These are phyloP conservation scores for Euphorbia peplus DNA, from an alignment of 345 rosid genomes.

Conservation along the genomic window DNA sequence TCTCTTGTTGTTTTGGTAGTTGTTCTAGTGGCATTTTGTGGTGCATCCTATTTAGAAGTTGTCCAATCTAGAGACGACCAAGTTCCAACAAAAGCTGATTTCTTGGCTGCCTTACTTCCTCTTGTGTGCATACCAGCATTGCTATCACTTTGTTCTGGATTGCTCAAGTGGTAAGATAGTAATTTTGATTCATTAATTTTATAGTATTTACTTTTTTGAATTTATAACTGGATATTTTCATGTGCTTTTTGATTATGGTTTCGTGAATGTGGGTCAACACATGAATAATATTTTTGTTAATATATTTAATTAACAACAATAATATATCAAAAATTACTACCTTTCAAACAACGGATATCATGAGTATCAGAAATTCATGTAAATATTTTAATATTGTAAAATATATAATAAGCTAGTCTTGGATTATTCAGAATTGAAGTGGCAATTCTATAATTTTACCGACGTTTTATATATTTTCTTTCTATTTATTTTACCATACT, in stretches of 20 bases:
- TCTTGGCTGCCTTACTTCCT: conserved; percentile 97
- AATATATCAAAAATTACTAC: no score
- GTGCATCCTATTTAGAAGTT: conserved; percentile 84
- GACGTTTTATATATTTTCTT: not conserved
- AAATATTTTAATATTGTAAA: not conserved
- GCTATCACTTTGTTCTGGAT: conserved; percentile 82
- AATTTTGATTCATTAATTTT: conserved; percentile 18
- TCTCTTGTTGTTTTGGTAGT: conserved; percentile 46
- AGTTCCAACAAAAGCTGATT: conserved; percentile 81
- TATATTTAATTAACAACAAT: not conserved
- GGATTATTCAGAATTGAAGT: not conserved
- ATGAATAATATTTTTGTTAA: not conserved
- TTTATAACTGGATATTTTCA: not conserved
- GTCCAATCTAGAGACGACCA: conserved; percentile 83
- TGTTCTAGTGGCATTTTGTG: conserved; percentile 92
- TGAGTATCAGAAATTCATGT: not conserved
- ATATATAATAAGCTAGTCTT: not conserved
- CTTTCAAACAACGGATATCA: no score
- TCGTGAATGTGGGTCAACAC: not conserved
- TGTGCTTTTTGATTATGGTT: not conserved
- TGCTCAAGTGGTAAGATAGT: conserved; percentile 76
- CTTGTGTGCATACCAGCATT: conserved; percentile 91
- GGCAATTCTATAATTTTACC: not conserved
- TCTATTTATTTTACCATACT: not conserved
- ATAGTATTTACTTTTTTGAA: conserved; percentile 9